Percentiles rank a stretch among this genome's conserved stretches.
Evolutionary conservation across 768 basidiomycete genomes (phyloP).

Genomic region (Naganishia vishniacii): DNA sequence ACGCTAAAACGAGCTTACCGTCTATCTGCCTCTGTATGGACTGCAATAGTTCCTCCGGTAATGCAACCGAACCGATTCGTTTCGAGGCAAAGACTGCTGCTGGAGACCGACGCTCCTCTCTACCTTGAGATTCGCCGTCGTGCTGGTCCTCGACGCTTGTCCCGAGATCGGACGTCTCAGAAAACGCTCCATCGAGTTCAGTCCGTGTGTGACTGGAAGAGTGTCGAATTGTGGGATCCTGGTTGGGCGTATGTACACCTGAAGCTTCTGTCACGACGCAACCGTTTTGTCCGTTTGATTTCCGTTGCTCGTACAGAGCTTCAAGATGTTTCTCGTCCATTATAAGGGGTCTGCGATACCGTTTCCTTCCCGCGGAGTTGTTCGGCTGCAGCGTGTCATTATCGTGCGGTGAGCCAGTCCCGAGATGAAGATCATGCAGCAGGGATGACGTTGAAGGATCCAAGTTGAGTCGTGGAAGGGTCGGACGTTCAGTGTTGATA

Average conservation of each 20-base stretch:
- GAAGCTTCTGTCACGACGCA: conserved; percentile 17
- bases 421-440: conserved; percentile 6
- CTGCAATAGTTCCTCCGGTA: conserved; percentile 67
- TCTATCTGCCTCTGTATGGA: conserved; percentile 64
- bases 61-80: conserved; percentile 62
- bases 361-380: neutral
- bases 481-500: neutral
- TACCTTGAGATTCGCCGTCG: conserved; percentile 40
- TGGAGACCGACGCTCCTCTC: conserved; percentile 62
- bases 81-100: conserved; percentile 76
- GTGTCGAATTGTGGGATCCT: neutral
- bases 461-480: conserved; percentile 1
- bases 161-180: neutral
- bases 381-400: neutral
- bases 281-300: neutral
- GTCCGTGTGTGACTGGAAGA: neutral
- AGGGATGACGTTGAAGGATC: conserved; percentile 8
- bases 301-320: neutral
- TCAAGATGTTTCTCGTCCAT: conserved; percentile 13
- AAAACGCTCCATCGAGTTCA: neutral
- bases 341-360: conserved; percentile 3
- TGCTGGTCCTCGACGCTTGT: conserved; percentile 21
- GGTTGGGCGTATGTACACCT: neutral
- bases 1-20: conserved; percentile 31
- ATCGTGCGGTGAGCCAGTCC: neutral